Conservation (phyloP, 768 basidiomycete species). For the Paxillus involutus region DNA sequence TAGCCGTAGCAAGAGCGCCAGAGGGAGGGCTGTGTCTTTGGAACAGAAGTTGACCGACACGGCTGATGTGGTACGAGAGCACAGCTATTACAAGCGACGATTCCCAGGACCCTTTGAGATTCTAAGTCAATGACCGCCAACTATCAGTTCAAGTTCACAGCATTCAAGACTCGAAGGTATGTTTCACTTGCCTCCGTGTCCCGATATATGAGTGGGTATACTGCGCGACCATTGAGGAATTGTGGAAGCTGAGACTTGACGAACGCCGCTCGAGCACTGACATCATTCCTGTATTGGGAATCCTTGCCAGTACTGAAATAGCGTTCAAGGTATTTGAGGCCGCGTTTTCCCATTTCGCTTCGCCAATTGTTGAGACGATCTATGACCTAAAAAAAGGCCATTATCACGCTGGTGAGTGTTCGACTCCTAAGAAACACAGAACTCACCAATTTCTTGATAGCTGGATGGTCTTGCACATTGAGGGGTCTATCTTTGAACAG, state of each 20-base stretch:
- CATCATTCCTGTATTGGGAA: not conserved
- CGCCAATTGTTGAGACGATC: conserved; percentile 3
- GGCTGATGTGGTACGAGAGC: conserved; percentile 1
- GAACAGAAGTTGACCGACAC: not conserved
- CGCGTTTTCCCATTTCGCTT: conserved; percentile 1
- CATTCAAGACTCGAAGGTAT: no score
- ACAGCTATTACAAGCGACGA: not conserved
- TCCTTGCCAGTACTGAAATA: conserved; percentile 1
- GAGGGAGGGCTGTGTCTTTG: not conserved
- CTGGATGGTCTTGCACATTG: not conserved
- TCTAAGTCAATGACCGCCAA: no score
- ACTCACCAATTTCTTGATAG: conserved; percentile 1
- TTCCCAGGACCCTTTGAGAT: not conserved
- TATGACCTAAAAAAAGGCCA: not conserved
- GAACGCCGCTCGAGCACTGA: not conserved
- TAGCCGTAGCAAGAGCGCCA: not conserved
- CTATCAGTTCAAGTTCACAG: no score
- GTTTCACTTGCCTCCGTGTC: not conserved
- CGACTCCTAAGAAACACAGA: not conserved
- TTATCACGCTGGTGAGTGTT: no score
- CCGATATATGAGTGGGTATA: not conserved
- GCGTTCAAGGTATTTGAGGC: not conserved
- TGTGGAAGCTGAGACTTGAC: not conserved
- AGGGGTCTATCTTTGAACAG: not conserved
- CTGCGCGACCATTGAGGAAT: not conserved